Conservation (phyloP, 495 filamentous ascomycete genomes). For the Letharia columbiana region DNA sequence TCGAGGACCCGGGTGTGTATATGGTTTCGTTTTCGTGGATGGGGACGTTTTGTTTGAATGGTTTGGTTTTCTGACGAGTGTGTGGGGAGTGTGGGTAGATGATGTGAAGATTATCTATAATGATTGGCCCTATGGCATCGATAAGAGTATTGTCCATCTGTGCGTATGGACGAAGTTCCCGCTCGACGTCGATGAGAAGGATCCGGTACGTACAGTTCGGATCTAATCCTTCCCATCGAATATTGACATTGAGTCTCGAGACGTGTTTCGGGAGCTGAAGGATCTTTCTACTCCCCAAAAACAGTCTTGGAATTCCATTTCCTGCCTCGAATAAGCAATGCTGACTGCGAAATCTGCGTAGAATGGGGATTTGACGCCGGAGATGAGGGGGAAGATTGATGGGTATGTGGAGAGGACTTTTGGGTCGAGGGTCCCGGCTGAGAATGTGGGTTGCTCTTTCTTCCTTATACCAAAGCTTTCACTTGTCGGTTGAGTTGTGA, state of each 20-base stretch:
- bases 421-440: slow-evolving; percentile 38
- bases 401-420: slow-evolving; percentile 59
- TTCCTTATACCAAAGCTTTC: not conserved
- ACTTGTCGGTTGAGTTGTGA: not conserved
- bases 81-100: slow-evolving; percentile 32
- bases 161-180: slow-evolving; percentile 90
- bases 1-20: slow-evolving; percentile 41
- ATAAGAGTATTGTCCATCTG: slow-evolving; percentile 65
- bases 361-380: slow-evolving; percentile 57
- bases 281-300: too few species aligned
- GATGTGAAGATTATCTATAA: slow-evolving; percentile 73
- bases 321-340: too few species aligned
- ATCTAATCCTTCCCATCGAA: too few species aligned
- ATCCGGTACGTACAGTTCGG: slow-evolving; percentile 28
- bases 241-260: too few species aligned
- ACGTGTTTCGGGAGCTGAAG: slow-evolving; percentile 3
- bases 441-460: slow-evolving; percentile 31
- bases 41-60: not conserved
- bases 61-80: not conserved
- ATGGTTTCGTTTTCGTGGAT: slow-evolving; percentile 1
- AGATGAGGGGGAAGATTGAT: slow-evolving; percentile 56
- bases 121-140: slow-evolving; percentile 86
- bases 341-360: too few species aligned
- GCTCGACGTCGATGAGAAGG: slow-evolving; percentile 45
- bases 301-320: too few species aligned